Conservation (phyloP, 176 grass and related monocot genomes). For the Oropetium thomaeum region DNA sequence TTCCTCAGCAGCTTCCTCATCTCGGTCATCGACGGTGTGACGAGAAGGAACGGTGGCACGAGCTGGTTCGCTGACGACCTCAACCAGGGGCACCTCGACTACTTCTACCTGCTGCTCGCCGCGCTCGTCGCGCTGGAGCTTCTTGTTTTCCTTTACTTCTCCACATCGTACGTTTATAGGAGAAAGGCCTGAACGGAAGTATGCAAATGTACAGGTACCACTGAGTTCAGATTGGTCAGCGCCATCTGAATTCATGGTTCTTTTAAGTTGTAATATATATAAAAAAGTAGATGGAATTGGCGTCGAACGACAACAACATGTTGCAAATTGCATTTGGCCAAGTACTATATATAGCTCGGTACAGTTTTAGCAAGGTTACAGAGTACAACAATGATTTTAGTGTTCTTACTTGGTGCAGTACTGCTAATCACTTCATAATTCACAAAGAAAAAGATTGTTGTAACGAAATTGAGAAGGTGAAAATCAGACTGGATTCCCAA, state of each 20-base stretch:
- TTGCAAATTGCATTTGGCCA: not conserved
- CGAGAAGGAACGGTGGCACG: constrained; percentile 16
- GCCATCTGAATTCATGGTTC: too few species aligned
- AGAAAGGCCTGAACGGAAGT: constrained; percentile 2
- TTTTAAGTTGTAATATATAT: too few species aligned
- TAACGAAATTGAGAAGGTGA: not conserved
- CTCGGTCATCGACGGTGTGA: constrained; percentile 25
- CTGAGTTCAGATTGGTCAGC: not conserved
- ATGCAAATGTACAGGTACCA: not conserved
- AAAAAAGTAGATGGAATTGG: too few species aligned
- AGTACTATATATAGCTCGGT: not conserved
- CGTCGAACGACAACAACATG: too few species aligned
- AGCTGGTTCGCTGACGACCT: constrained; percentile 63
- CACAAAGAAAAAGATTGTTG: not conserved
- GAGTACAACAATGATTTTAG: not conserved
- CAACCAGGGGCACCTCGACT: constrained; percentile 55
- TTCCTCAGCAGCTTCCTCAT: constrained; percentile 59
- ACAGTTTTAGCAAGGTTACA: not conserved
- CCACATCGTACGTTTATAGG: constrained; percentile 36
- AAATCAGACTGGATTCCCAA: not conserved
- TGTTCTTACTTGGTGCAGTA: not conserved
- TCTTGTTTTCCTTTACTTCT: constrained; percentile 34
- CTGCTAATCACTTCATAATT: not conserved
- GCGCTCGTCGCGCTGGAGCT: constrained; percentile 39
- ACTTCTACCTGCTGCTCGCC: constrained; percentile 59